These are phyloP conservation scores for Dryas alaskensis DNA, from an alignment of 306 rosid species.

Conservation along the genomic window DNA sequence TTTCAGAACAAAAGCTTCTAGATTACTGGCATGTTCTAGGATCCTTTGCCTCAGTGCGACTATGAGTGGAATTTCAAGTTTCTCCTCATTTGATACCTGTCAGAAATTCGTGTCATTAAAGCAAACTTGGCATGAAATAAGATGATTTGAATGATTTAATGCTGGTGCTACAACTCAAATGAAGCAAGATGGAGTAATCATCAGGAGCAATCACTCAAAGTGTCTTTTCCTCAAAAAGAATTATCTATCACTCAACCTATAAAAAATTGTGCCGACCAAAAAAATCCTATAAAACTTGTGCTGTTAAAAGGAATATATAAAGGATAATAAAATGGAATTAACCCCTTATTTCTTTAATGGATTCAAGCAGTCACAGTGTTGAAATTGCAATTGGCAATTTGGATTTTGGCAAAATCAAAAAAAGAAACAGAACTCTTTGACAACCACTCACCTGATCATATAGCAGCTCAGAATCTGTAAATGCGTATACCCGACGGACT, in stretches of 20 bases:
- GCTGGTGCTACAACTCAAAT: background rate
- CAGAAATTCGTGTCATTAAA: constrained; percentile 29
- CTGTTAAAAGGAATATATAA: background rate
- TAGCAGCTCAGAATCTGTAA: constrained; percentile 73
- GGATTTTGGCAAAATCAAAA: no score
- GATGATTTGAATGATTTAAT: background rate
- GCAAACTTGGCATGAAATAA: constrained; percentile 13
- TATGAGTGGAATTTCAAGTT: constrained; percentile 64
- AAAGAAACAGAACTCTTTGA: constrained; percentile 3
- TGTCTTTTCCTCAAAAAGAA: background rate
- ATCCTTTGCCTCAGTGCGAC: constrained; percentile 77
- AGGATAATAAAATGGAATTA: background rate
- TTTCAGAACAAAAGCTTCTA: constrained; percentile 68
- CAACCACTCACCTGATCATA: constrained; percentile 55
- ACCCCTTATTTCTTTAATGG: background rate
- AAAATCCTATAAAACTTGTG: background rate
- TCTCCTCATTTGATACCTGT: constrained; percentile 62
- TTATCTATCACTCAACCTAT: background rate
- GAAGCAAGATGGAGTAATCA: background rate
- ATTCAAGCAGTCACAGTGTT: constrained; percentile 1
- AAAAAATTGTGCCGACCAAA: background rate
- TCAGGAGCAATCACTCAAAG: background rate
- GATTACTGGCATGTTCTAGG: constrained; percentile 59
- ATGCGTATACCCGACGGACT: constrained; percentile 59
- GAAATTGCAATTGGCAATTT: background rate